Percentiles rank a stretch among this genome's conserved stretches.
Conservation (phyloP, 2,329 filamentous ascomycete species). For the Dendrostoma leiphaemia region DNA sequence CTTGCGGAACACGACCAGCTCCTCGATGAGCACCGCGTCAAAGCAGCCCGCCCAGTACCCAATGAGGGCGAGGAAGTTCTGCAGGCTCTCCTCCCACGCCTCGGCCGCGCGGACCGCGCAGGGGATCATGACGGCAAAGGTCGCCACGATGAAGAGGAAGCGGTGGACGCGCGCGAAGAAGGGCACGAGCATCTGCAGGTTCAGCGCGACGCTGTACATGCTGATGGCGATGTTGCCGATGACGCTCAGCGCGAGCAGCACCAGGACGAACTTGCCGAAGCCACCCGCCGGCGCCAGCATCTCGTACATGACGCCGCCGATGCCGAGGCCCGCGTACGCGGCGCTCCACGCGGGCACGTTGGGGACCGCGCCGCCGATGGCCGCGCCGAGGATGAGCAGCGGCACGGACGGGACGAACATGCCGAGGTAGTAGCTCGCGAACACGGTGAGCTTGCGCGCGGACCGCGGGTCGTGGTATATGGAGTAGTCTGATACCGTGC, state of each 20-base stretch:
- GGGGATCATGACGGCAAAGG: constrained; percentile 59
- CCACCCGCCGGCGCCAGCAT: constrained; percentile 45
- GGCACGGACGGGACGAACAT: constrained; percentile 48
- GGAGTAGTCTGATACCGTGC: constrained; percentile 56
- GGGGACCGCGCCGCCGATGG: constrained; percentile 48
- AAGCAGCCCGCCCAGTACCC: constrained; percentile 59
- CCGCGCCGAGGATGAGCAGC: constrained; percentile 47
- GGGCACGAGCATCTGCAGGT: constrained; percentile 55
- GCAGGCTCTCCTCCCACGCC: constrained; percentile 55
- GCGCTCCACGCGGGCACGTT: constrained; percentile 40
- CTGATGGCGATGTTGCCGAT: constrained; percentile 44
- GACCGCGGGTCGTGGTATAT: constrained; percentile 47
- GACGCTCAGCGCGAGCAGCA: constrained; percentile 42
- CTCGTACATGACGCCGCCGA: constrained; percentile 44
- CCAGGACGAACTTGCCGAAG: constrained; percentile 47
- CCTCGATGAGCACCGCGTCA: constrained; percentile 46
- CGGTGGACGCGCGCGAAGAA: constrained; percentile 55
- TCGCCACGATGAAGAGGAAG: constrained; percentile 54
- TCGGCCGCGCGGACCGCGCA: constrained; percentile 54
- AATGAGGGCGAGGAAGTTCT: constrained; percentile 56
- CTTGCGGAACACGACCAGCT: constrained; percentile 48
- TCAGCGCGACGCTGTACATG: constrained; percentile 36
- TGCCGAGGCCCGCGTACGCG: constrained; percentile 39
- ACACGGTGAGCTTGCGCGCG: constrained; percentile 34
- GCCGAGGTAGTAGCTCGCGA: constrained; percentile 50